A percentile compares a stretch with the other conserved stretches of the same genome.
These are phyloP conservation scores for Monosporozyma yasuniensis DNA, from an alignment of 805 yeast genomes.

Conservation along the genomic window DNA sequence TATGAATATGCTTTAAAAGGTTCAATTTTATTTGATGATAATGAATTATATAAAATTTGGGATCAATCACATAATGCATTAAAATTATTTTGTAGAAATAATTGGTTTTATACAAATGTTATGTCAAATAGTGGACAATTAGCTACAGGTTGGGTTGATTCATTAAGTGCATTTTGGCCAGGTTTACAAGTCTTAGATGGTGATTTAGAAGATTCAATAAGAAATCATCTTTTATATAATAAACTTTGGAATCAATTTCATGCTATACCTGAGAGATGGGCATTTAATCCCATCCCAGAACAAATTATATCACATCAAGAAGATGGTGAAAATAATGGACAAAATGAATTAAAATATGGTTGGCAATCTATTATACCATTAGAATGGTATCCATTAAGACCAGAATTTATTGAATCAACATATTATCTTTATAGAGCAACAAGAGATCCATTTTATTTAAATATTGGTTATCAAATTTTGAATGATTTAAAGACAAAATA, in stretches of 20 bases:
- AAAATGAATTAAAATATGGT: not conserved
- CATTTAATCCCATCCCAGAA: constrained; percentile 19
- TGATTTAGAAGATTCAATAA: constrained; percentile 54
- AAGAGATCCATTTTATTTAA: constrained; percentile 70
- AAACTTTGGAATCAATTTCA: constrained; percentile 77
- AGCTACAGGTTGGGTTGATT: constrained; percentile 67
- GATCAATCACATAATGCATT: constrained; percentile 50
- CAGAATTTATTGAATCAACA: constrained; percentile 86
- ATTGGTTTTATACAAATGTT: constrained; percentile 50
- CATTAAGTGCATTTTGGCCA: constrained; percentile 81
- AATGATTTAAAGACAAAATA: constrained; percentile 44
- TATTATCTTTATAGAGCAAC: constrained; percentile 80
- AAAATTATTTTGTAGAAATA: constrained; percentile 40
- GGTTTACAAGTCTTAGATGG: constrained; percentile 79
- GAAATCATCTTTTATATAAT: constrained; percentile 50
- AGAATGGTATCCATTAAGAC: constrained; percentile 90
- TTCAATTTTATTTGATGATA: constrained; percentile 61
- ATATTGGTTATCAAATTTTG: constrained; percentile 61
- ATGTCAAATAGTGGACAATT: constrained; percentile 43
- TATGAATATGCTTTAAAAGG: constrained; percentile 82
- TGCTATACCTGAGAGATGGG: constrained; percentile 87
- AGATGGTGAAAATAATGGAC: not conserved
- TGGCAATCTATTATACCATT: constrained; percentile 28
- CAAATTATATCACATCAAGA: not conserved
- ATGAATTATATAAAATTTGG: constrained; percentile 47